Evolutionary conservation across 1,284 basidiomycete species (phyloP), one percentile per base, ranked within the genome.

Genomic region (Sanghuangporus baumii): DNA sequence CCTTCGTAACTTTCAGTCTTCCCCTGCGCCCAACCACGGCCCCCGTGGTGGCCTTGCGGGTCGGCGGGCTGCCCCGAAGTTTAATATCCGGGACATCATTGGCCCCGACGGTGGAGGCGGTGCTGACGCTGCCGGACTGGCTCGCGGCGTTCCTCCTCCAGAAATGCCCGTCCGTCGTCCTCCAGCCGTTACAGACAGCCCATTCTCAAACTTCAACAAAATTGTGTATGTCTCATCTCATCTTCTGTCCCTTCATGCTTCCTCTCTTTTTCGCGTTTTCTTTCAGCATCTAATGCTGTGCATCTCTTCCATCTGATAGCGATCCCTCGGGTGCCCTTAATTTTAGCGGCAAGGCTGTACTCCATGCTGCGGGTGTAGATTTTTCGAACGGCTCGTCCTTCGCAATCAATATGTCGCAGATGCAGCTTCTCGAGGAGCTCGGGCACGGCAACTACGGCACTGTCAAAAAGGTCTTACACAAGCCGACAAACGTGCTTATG

Each of bases 381-480:
- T 99, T 99, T 73, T 89, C 88, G 26, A 95, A 91, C 69, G 97
- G 96, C 36, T 86, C 91, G 38, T 94, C 91, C 14, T 98, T 96
- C 76, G 84, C 88, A 65, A 98, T 99, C 79, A 97, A 96, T 74
- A 98, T 98, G 94, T 86, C 88, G 63, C 93, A 99, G 73, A 85
- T 99, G 65, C 84, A 94, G 71, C 83, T 98, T 61, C 81, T 94
- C 62, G 93, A 96, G 71, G 96, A 98, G 74, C 82, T 99, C 48
- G 96, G 96, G 41, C 90, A 90, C 71, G 96, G 96, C 48, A 98
- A 98, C 74, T 99, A 99, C 72, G 96, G 96, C 26, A 96, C 94
- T 1, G 97, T 99, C 5, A 95, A 96, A 78, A 94, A 93, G 72
- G 96, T 98, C 2, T 80, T 93, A 51, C 96, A 99, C 72, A 93